Base-by-base conservation (phyloP, 768 basidiomycete genomes). In the Tylopilus felleus region DNA sequence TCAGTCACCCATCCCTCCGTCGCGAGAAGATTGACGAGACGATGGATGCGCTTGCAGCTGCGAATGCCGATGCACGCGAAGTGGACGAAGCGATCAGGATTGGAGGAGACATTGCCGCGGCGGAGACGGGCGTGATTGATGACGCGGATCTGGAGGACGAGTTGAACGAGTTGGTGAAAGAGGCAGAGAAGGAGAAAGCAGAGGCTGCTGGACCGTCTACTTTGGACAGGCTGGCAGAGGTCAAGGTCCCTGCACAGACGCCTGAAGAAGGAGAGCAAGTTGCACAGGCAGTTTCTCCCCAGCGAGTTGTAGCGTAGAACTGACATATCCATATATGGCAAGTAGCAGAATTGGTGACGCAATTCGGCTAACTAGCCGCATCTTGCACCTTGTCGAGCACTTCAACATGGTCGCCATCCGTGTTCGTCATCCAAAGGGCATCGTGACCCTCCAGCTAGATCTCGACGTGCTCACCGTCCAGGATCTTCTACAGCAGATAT, bases 41-140 rank as follows among this genome's bases (percentile, higher is more conserved):
- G 4, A 86, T 96, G 82, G 90, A 94, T 23, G 87, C 85, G 9
- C 77, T 98, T 60, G 86, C 90, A 0, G 87, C 88, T 56, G 89
- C 88, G 2, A 86, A 90, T 58, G 81, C 85, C 1, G 85, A 93
- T 63, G 90, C 92, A 40, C 77, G 77, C 36, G 94, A 97, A 61
- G 76, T 97, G 16, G 89, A 96, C 60, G 81, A 89, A 28, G 83
- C 85, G 4, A 83, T 98, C 44, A 77, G 78, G 54, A 68, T 83
- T 36, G 88, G 87, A 21, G 84, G 80, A 3, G 81, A 88, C 56
- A 71, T 83, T 21, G 84, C 83, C 1, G 63, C 83, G 12, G 78
- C 63, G 0, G 75, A 75, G 10, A 63, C 64, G 1, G 74, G 76
- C 8, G 71, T 78, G 8, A 79, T 79, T 47, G 80, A 85, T 47